Percentiles rank a stretch among this genome's conserved stretches.
Conservation (phyloP, 768 basidiomycete genomes). For the Glaciozyma martinii region DNA sequence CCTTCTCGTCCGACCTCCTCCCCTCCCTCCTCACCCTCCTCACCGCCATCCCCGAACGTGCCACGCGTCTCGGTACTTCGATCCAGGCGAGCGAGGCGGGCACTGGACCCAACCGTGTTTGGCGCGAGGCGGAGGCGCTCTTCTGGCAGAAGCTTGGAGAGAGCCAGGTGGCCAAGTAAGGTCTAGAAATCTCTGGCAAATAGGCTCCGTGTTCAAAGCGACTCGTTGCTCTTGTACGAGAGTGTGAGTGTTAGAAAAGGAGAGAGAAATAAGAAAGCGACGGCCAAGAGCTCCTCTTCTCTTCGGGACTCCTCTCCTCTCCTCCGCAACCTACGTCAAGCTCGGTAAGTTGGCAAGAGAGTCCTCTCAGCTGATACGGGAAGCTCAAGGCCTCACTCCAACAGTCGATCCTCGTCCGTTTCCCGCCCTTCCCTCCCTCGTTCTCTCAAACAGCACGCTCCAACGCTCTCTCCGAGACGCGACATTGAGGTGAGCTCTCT, state of each 20-base stretch:
- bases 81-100: constrained; percentile 9
- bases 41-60: constrained; percentile 14
- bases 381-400: too few species aligned
- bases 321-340: too few species aligned
- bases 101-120: constrained; percentile 58
- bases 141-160: constrained; percentile 59
- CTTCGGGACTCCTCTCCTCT: too few species aligned
- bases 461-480: not conserved
- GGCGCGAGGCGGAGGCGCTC: constrained; percentile 77
- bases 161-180: constrained; percentile 2
- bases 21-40: constrained; percentile 75
- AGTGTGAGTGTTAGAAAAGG: too few species aligned
- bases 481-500: too few species aligned
- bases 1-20: constrained; percentile 79
- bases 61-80: constrained; percentile 13
- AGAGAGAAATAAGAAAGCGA: too few species aligned
- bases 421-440: not conserved
- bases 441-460: not conserved
- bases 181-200: not conserved
- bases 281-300: too few species aligned
- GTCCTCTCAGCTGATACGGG: too few species aligned
- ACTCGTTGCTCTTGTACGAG: too few species aligned
- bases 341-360: too few species aligned
- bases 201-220: too few species aligned
- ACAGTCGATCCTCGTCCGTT: not conserved